phyloP scores from a whole-genome alignment of 2,329 filamentous ascomycete genomes.

The Mycosphaerella arachidis region DNA sequence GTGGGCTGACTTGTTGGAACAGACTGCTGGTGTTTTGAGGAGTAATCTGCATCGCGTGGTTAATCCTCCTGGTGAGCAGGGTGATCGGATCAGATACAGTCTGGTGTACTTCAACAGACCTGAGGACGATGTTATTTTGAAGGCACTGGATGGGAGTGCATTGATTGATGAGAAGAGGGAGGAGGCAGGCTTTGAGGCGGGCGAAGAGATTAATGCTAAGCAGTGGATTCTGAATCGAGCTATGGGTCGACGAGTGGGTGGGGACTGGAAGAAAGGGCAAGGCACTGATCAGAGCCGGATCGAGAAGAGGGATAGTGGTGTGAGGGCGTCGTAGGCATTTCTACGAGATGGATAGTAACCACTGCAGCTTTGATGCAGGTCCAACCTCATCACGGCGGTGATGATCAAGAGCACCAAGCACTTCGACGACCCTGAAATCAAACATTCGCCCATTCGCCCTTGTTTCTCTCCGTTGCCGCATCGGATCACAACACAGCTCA shows the following conservation, averaged over 20 bases:
- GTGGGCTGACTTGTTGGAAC: not conserved
- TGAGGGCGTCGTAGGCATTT: constrained; percentile 1
- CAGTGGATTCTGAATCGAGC: constrained; percentile 40
- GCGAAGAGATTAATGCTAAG: constrained; percentile 25
- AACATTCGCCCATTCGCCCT: too few species aligned
- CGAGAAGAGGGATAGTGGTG: constrained; percentile 14
- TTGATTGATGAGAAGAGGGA: constrained; percentile 26
- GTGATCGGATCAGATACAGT: constrained; percentile 44
- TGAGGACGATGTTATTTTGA: constrained; percentile 45
- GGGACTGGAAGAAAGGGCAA: constrained; percentile 15
- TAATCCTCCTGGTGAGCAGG: constrained; percentile 46
- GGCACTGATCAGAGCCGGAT: constrained; percentile 18
- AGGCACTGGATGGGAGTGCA: constrained; percentile 32
- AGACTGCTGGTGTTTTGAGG: constrained; percentile 33
- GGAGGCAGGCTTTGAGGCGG: constrained; percentile 22
- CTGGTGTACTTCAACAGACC: constrained; percentile 54
- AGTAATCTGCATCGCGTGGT: constrained; percentile 46
- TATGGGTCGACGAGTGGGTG: constrained; percentile 28
- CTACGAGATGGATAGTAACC: too few species aligned
- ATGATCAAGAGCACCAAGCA: too few species aligned
- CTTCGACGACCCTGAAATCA: too few species aligned
- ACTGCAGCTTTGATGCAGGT: too few species aligned
- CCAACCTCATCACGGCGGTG: too few species aligned
- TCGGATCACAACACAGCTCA: too few species aligned
- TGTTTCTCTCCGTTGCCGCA: too few species aligned